Base-by-base conservation (phyloP, 1,284 basidiomycete genomes). In the Papiliotrema terrestris region DNA sequence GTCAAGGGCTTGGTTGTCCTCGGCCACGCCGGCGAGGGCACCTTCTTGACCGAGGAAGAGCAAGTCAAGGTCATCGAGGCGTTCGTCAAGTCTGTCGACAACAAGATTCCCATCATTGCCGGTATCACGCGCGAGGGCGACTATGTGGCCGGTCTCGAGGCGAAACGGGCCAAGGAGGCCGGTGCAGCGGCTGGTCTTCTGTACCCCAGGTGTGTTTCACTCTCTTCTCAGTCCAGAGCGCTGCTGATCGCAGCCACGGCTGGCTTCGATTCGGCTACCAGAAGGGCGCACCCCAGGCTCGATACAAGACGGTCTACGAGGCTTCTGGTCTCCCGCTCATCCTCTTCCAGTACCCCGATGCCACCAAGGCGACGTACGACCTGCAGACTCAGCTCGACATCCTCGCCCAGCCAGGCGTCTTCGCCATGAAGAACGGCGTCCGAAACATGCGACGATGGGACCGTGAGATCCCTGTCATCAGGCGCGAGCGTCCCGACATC, bases 371-470 rank as follows among this genome's bases (percentile, higher is more conserved):
- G 19, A 58, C 56, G 17, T 58, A 60, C 45, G 53, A 57, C 39
- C 43, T 60, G 8, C 45, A 60, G 42, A 58, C 59, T 36, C 56
- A 57, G 42, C 56, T 60, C 20, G 59, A 58, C 23, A 55, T 60
- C 20, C 50, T 58, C 19, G 59, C 39, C 37, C 56, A 60, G 35
- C 53, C 52, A 8, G 59, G 59, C 53, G 59, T 60, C 29, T 60
- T 60, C 39, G 59, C 59, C 41, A 54, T 56, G 56, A 60, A 60
- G 51, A 58, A 60, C 42, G 59, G 56, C 22, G 56, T 58, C n/a
- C 52, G 56, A 8, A 42, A 51, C 39, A 58, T 58, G 56, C 38
- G 29, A 19, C 51, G 56, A 17, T 58, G 56, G 56, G 56, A 58
- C 37, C 36, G 37, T 14, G 56, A 58, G 25, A 48, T 58, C 25